Base-by-base conservation (phyloP, 257 asterid genomes). In the Datura wrightii region DNA sequence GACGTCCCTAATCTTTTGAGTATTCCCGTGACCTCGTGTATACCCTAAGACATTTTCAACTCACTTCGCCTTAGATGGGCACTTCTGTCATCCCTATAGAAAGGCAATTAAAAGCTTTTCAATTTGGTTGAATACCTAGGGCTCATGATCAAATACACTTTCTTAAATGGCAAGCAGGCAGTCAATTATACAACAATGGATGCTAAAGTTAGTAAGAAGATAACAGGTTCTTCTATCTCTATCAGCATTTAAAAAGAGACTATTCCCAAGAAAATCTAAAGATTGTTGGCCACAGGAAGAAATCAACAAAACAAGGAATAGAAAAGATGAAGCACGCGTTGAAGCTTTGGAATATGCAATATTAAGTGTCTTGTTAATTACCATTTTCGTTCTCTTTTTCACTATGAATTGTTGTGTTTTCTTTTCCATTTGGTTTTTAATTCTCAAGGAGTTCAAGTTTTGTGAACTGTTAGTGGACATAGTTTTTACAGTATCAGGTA, bases 341-440 rank as follows among this genome's bases (percentile, higher is more conserved):
- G 81, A 76, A 76, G 81, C 81, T 76, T 50, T 76, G 62, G 62
- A 50, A 31, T 76, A 13, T 50, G 62, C 81, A 76, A 50, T 76
- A 76, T 76, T 31, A 48, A 62, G 14, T 48, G n/a, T 46, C 56
- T 46, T 46, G 59, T 46, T 48, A 52, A 72, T 67, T 67, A 67
- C 78, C 78, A 37, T 67, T 67, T 67, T 44, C 18, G 16, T 36
- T 46, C 80, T 74, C 80, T 44, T 48, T 24, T 46, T 74, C 2
- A 48, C 53, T 72, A 10, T n/a, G 80, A 46, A 46, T 72, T 72
- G 16, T 72, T 67, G 58, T 13, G n/a, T 74, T 74, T 74, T 76
- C 62, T 76, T 74, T 74, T 19, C 79, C 80, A 46, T 50, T 72
- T 74, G 59, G 39, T 74, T 46, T 59, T 59, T 74, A n/a, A 19